Conservation (phyloP, 108 stramenopile species). For the Cyclotella baltica region DNA sequence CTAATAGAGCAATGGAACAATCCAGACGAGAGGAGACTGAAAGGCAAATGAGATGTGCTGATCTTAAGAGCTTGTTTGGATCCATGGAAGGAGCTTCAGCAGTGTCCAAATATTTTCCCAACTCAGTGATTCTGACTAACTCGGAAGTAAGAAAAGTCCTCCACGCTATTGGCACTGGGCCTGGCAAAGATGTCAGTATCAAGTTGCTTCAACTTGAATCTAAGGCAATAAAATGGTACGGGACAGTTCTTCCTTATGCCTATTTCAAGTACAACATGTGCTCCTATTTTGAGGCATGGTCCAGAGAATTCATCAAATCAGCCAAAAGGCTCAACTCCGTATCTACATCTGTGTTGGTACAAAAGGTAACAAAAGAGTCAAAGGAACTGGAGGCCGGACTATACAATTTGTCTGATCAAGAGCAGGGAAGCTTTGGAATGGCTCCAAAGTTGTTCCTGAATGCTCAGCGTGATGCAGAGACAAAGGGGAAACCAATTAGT, state of each 20-base stretch:
- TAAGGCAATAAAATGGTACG: constrained; percentile 71
- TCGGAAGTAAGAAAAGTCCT: constrained; percentile 18
- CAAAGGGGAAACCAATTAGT: constrained; percentile 36
- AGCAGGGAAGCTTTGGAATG: constrained; percentile 45
- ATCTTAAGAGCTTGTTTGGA: constrained; percentile 41
- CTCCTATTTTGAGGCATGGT: constrained; percentile 46
- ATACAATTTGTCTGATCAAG: constrained; percentile 54
- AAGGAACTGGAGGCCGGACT: constrained; percentile 43
- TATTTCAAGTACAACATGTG: constrained; percentile 38
- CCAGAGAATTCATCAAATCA: constrained; percentile 6
- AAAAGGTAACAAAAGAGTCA: constrained; percentile 25
- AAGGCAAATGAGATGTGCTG: constrained; percentile 21
- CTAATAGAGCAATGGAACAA: constrained; percentile 28
- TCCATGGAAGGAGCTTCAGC: constrained; percentile 22
- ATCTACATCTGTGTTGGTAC: background rate
- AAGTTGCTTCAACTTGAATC: constrained; percentile 56
- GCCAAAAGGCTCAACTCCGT: constrained; percentile 12
- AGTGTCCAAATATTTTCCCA: constrained; percentile 35
- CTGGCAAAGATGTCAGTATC: constrained; percentile 42
- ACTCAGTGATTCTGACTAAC: constrained; percentile 37
- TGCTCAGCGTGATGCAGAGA: constrained; percentile 42
- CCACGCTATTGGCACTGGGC: constrained; percentile 12
- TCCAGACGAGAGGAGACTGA: constrained; percentile 35
- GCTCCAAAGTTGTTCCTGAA: constrained; percentile 49
- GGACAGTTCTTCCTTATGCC: constrained; percentile 55